Evolutionary conservation across 1,139 yeast species (phyloP).

Genomic region (Saccharomyces pastorianus): DNA sequence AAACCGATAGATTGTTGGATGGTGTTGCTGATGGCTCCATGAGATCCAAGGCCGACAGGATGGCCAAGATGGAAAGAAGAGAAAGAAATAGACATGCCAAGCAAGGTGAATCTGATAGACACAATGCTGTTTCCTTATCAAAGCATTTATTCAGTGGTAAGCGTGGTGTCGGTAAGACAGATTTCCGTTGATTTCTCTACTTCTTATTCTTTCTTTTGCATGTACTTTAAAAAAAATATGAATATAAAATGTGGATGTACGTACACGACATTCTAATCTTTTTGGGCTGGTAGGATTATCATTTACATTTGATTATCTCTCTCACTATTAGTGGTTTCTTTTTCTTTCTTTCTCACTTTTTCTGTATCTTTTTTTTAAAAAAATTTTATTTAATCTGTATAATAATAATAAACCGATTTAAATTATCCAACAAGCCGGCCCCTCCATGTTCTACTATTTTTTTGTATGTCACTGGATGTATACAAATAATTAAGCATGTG

Average conservation of each 20-base stretch:
- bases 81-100: constrained; percentile 89
- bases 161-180: constrained; percentile 87
- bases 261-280: neutral
- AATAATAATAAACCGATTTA: neutral
- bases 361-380: neutral
- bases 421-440: neutral
- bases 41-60: constrained; percentile 79
- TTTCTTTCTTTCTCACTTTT: neutral
- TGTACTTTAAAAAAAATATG: neutral
- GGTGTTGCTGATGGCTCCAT: constrained; percentile 81
- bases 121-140: constrained; percentile 73
- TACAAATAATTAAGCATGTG: neutral
- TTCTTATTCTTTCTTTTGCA: constrained; percentile 1
- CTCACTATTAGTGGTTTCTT: neutral
- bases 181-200: constrained; percentile 35
- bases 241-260: neutral
- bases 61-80: constrained; percentile 84
- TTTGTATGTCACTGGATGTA: neutral
- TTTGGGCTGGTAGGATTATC: neutral
- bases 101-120: constrained; percentile 95
- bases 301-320: neutral
- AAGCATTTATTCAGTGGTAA: constrained; percentile 95
- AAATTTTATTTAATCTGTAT: neutral
- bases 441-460: neutral
- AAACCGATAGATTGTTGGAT: constrained; percentile 74